Conservation (phyloP, 1,284 basidiomycete genomes). For the Pseudozyma sp. region DNA sequence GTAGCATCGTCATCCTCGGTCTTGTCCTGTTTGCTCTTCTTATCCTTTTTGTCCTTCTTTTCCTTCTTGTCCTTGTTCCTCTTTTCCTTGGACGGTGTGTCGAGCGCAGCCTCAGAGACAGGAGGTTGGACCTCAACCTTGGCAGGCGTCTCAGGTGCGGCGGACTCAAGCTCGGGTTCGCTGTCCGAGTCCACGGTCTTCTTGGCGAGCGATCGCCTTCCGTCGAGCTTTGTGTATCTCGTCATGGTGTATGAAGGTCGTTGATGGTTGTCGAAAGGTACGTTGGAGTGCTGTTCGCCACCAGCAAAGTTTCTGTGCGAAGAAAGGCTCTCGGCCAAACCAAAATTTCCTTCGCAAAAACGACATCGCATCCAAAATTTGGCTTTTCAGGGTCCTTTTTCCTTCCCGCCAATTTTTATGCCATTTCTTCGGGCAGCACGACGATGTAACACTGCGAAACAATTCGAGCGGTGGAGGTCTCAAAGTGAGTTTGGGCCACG, state of each 20-base stretch:
- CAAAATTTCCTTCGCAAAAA: constrained; percentile 7
- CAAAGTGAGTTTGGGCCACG: constrained; percentile 31
- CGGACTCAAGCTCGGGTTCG: constrained; percentile 32
- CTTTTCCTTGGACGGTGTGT: constrained; percentile 24
- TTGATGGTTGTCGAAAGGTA: background rate
- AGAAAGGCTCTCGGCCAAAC: constrained; percentile 7
- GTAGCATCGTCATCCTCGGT: background rate
- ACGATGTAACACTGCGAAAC: constrained; percentile 6
- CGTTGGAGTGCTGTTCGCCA: background rate
- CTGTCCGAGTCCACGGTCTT: constrained; percentile 38
- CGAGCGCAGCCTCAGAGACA: background rate
- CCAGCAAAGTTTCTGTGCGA: constrained; percentile 3
- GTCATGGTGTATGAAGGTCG: constrained; percentile 34
- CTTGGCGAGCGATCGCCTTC: constrained; percentile 49
- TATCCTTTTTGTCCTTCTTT: constrained; percentile 25
- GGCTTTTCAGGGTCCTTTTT: constrained; percentile 22
- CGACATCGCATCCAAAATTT: constrained; percentile 6
- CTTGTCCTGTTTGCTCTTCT: constrained; percentile 12
- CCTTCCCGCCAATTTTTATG: background rate
- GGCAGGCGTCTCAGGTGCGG: constrained; percentile 13
- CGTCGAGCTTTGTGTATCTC: constrained; percentile 59
- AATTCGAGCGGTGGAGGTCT: constrained; percentile 11
- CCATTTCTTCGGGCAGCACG: background rate
- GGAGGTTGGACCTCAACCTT: constrained; percentile 11
- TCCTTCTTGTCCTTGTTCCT: constrained; percentile 36